Evolutionary conservation across 176 grass and related monocot genomes (phyloP), one percentile per base, ranked within the genome.

Genomic region (Rhynchospora breviuscula): DNA sequence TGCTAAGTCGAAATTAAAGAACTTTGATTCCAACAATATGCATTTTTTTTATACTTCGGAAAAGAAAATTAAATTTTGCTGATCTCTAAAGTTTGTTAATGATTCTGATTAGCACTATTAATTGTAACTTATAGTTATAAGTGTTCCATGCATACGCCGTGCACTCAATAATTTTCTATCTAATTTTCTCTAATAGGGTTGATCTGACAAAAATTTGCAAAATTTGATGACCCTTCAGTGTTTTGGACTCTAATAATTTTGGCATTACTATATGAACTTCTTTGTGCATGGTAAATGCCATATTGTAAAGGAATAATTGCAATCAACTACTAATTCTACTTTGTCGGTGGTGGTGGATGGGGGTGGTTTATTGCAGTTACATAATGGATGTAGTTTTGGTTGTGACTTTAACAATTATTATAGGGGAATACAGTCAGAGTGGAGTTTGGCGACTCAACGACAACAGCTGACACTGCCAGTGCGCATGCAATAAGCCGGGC

Each of bases 381-480:
- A 7, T 46, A 4, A 4, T 75, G 47, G 14, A 53, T 75, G 47
- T 26, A 53, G 26, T 52, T 75, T 13, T 75, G 26, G 52, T 52
- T 56, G 48, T 78, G 23, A 8, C 17, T 78, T 23, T 18, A 56
- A 57, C 25, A 33, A 53, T 78, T 18, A 57, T 57, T 78, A 57
- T n/a, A 95, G 93, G 93, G 86, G 66, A 84, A 52, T 2, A 87
- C 82, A 45, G 76, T 90, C 43, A 89, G 83, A 49, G 76, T 96
- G 63, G 83, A 91, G 44, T 88, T 91, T 57, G 90, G 93, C 8
- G 87, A 91, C 75, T 85, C 85, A 6, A 91, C 93, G 0, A 92
- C 87, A 0, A 84, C 79, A 56, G 31, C 84, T 8, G 93, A 96
- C 66, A 60, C 89, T 0, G 80, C 81, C n/a, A 87, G 87, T 12